A percentile compares a stretch with the other conserved stretches of the same genome.
Conservation (phyloP, 768 basidiomycete species). For the Amyloporia xantha region DNA sequence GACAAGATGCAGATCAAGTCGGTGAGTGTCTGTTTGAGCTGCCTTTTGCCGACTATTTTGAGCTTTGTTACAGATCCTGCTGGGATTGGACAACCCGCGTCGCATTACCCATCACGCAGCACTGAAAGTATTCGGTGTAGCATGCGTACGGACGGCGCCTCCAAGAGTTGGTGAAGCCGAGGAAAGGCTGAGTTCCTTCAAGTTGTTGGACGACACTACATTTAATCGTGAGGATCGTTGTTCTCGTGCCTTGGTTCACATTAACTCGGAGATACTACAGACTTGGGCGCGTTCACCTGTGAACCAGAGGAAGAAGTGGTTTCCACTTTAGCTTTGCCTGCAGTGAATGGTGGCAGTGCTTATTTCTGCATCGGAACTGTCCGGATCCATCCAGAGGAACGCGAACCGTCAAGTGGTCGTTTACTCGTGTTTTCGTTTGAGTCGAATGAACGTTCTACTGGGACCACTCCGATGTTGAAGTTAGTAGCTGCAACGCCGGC, state of each 20-base stretch:
- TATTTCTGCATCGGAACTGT: constrained; percentile 36
- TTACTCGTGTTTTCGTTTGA: constrained; percentile 49
- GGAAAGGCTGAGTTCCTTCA: constrained; percentile 47
- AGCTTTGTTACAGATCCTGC: constrained; percentile 43
- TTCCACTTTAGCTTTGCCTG: constrained; percentile 34
- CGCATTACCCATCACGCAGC: constrained; percentile 54
- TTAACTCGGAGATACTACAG: constrained; percentile 20
- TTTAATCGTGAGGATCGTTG: constrained; percentile 36
- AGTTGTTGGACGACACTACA: constrained; percentile 56
- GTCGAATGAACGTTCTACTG: too few relatives aligned
- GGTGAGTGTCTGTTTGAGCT: constrained; percentile 32
- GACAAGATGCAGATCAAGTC: constrained; percentile 79
- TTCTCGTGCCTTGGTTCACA: background rate
- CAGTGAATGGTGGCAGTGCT: background rate
- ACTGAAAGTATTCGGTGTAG: constrained; percentile 58
- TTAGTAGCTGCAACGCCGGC: constrained; percentile 40
- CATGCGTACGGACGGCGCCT: constrained; percentile 49
- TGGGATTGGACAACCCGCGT: constrained; percentile 69
- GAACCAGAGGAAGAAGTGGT: constrained; percentile 57
- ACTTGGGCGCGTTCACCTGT: constrained; percentile 41
- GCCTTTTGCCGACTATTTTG: constrained; percentile 2
- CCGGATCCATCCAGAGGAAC: constrained; percentile 21
- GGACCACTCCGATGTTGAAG: background rate
- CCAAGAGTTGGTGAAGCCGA: constrained; percentile 46
- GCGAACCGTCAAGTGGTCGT: constrained; percentile 43